Evolutionary conservation across 805 yeast genomes (phyloP).

Genomic region (Candida xiaguanensis): DNA sequence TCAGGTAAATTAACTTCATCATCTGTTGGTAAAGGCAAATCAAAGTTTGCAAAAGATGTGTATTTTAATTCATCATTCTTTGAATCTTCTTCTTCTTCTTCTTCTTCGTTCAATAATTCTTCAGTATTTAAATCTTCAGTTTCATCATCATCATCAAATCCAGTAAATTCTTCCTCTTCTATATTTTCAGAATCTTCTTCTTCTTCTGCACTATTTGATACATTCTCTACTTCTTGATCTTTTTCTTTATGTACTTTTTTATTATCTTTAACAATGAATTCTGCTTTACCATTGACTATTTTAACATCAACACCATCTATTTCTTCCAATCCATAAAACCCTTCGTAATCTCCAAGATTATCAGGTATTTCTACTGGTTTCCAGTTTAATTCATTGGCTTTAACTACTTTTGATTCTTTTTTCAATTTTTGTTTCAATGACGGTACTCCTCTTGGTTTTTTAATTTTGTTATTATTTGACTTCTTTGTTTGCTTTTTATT

Average conservation of each 20-base stretch:
- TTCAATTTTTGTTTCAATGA: constrained; percentile 27
- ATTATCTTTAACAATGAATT: constrained; percentile 43
- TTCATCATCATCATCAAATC: constrained; percentile 21
- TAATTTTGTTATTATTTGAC: constrained; percentile 1
- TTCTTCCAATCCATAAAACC: constrained; percentile 90
- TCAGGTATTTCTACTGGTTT: constrained; percentile 79
- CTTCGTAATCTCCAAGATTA: constrained; percentile 81
- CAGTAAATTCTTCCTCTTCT: constrained; percentile 22
- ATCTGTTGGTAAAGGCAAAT: constrained; percentile 27
- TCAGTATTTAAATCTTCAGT: constrained; percentile 12
- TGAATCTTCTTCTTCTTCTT: constrained; percentile 4
- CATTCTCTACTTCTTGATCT: constrained; percentile 16
- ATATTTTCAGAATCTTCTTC: constrained; percentile 18
- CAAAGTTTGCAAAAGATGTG: constrained; percentile 28
- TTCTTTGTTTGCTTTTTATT: not conserved
- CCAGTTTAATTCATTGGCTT: constrained; percentile 63
- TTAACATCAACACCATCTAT: constrained; percentile 89
- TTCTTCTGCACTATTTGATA: constrained; percentile 10
- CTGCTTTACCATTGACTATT: constrained; percentile 62
- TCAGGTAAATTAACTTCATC: constrained; percentile 49
- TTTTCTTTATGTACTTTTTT: constrained; percentile 7
- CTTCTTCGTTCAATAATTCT: constrained; percentile 4
- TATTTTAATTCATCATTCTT: constrained; percentile 4
- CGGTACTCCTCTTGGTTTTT: constrained; percentile 14
- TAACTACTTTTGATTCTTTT: constrained; percentile 38